phyloP scores from a whole-genome alignment of 768 basidiomycete species.

The Suillus discolor region DNA sequence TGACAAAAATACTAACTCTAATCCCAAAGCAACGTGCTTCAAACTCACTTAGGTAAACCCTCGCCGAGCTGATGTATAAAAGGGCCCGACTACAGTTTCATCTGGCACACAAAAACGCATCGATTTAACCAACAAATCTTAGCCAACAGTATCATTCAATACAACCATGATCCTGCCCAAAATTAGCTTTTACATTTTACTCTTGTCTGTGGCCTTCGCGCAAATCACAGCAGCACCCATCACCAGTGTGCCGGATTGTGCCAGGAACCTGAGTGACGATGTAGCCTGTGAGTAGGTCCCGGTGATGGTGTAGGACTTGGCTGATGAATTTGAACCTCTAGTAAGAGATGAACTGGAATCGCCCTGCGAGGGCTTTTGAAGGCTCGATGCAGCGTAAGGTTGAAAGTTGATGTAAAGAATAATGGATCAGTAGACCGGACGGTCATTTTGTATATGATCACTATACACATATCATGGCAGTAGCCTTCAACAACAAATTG shows the following conservation, averaged over 20 bases:
- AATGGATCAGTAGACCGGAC: not conserved
- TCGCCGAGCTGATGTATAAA: not conserved
- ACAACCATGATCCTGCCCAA: not conserved
- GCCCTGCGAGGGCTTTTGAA: not conserved
- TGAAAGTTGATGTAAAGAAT: not conserved
- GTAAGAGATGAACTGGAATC: not conserved
- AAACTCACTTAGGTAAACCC: too few species aligned
- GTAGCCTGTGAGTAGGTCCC: not conserved
- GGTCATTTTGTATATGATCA: not conserved
- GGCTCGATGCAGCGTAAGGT: not conserved
- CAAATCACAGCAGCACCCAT: not conserved
- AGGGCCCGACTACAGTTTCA: not conserved
- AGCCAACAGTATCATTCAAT: not conserved
- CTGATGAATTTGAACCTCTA: not conserved
- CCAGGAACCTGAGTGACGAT: rapidly evolving
- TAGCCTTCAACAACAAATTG: not conserved
- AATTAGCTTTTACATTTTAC: not conserved
- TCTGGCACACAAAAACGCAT: not conserved
- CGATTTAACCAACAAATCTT: not conserved
- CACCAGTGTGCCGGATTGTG: not conserved
- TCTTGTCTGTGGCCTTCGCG: not conserved
- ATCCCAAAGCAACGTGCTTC: too few species aligned
- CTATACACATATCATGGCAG: not conserved
- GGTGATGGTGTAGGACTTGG: not conserved
- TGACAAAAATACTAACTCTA: too few species aligned